These are phyloP conservation scores for Spizellomyces punctatus DNA, from an alignment of 192 early-diverging fungal species.

Conservation along the genomic window DNA sequence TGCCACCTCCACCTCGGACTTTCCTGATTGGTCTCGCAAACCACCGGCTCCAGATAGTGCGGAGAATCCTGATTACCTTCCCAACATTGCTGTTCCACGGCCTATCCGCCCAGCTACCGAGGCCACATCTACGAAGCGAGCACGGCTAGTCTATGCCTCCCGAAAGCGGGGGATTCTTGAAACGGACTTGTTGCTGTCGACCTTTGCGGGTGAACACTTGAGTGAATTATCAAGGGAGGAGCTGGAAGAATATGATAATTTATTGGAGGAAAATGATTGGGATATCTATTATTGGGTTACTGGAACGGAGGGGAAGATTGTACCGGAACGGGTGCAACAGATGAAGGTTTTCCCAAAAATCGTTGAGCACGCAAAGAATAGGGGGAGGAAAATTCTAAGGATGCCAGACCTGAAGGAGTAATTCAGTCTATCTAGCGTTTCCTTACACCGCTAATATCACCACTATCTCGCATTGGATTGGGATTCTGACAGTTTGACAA, in stretches of 20 bases:
- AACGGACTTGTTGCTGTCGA: slow-evolving; percentile 86
- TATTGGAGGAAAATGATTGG: slow-evolving; percentile 92
- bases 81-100: slow-evolving; percentile 39
- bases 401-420: slow-evolving; percentile 73
- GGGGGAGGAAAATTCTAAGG: slow-evolving; percentile 69
- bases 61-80: slow-evolving; percentile 17
- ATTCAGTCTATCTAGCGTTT: too few species aligned
- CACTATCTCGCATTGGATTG: too few species aligned
- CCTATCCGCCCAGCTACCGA: slow-evolving; percentile 70
- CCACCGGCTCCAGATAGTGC: slow-evolving; percentile 25
- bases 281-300: slow-evolving; percentile 95
- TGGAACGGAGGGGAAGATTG: slow-evolving; percentile 34
- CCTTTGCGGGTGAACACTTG: slow-evolving; percentile 77
- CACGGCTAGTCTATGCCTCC: slow-evolving; percentile 81
- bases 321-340: slow-evolving; percentile 40
- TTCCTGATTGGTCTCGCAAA: slow-evolving; percentile 38
- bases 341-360: slow-evolving; percentile 48
- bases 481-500: too few species aligned
- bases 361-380: slow-evolving; percentile 77
- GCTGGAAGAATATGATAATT: slow-evolving; percentile 74
- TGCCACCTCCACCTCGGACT: neutral
- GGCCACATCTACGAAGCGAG: slow-evolving; percentile 68
- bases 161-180: slow-evolving; percentile 96
- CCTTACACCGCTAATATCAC: too few species aligned
- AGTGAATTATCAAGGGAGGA: slow-evolving; percentile 51